Base-by-base conservation (phyloP, 129 eudicot species). In the Flaveria linearis region DNA sequence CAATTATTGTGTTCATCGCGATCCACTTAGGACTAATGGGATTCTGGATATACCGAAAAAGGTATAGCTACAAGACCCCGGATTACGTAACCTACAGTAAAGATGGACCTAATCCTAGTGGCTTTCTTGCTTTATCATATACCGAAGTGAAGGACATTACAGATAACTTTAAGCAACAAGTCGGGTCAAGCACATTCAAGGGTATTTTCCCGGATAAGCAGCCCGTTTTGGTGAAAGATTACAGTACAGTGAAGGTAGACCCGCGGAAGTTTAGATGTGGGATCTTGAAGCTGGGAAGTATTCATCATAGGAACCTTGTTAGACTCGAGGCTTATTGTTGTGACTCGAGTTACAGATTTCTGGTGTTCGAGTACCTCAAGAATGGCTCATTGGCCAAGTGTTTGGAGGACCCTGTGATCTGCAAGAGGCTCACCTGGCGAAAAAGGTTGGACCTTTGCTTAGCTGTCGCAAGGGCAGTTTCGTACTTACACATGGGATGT, bases 401-500 rank as follows among this genome's bases (percentile, higher is more conserved):
- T 68, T 78, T 89, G 53, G 84, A 75, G 77, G 88, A 89, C 72
- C 86, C 86, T 10, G 83, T 63, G 49, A 17, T 85, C 58, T 42
- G 82, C 72, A 87, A 75, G 81, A 85, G 74, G 57, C 82, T 89
- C 75, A 80, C 91, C 0, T 89, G 91, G 96, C 69, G 80, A 65
- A 89, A 85, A 81, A 83, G 96, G 64, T 76, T 89, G 80, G 84
- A 78, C 28, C 82, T 87, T 23, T 83, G 86, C 65, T 41, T 85
- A 79, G 69, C 83, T 0, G 84, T 85, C 36, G 96, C 88, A 60
- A 89, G 79, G 87, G 89, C 90, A 41, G 49, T 89, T 78, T 85
- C 78, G 39, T 89, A 89, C 84, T 81, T 89, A 81, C 96, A 89
- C 82, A 78, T 85, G 16, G 96, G 84, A 9, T 89, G 96, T 69